phyloP scores from a whole-genome alignment of 805 yeast genomes.

The Wickerhamiella lipophila region DNA sequence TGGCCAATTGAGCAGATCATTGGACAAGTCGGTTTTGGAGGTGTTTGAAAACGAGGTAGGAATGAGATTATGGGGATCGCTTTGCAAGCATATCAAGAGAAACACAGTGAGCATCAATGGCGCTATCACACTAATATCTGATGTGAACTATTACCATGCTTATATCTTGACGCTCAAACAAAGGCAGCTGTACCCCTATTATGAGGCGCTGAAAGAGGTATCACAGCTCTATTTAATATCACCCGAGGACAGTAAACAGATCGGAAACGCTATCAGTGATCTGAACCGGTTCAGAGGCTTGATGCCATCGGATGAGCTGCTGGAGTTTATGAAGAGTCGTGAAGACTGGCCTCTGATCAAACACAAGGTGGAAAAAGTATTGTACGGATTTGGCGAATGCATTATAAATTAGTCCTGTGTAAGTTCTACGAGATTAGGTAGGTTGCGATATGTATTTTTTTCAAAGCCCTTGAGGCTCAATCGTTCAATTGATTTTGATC shows the following conservation, averaged over 20 bases:
- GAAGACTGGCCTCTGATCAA: conserved; percentile 74
- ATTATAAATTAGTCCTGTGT: neutral
- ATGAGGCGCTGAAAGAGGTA: conserved; percentile 69
- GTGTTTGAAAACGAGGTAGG: conserved; percentile 93
- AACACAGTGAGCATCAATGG: conserved; percentile 61
- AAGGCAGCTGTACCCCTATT: conserved; percentile 48
- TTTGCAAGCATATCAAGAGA: conserved; percentile 65
- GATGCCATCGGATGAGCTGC: conserved; percentile 85
- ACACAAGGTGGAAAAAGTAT: conserved; percentile 78
- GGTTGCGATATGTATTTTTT: neutral
- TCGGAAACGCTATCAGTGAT: conserved; percentile 75
- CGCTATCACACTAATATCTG: conserved; percentile 69
- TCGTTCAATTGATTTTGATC: neutral
- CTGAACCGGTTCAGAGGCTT: conserved; percentile 77
- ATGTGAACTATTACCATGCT: conserved; percentile 63
- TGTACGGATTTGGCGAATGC: conserved; percentile 69
- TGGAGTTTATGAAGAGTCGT: conserved; percentile 77
- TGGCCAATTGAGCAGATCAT: conserved; percentile 58
- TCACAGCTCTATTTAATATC: conserved; percentile 70
- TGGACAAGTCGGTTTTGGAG: conserved; percentile 78
- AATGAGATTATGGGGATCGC: conserved; percentile 60
- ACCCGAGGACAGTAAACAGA: conserved; percentile 61
- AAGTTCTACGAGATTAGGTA: conserved; percentile 3
- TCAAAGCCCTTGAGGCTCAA: conserved; percentile 12
- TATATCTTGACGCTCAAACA: conserved; percentile 50